Evolutionary conservation across 1,284 basidiomycete genomes (phyloP).

Genomic region (Ustilago trichophora): DNA sequence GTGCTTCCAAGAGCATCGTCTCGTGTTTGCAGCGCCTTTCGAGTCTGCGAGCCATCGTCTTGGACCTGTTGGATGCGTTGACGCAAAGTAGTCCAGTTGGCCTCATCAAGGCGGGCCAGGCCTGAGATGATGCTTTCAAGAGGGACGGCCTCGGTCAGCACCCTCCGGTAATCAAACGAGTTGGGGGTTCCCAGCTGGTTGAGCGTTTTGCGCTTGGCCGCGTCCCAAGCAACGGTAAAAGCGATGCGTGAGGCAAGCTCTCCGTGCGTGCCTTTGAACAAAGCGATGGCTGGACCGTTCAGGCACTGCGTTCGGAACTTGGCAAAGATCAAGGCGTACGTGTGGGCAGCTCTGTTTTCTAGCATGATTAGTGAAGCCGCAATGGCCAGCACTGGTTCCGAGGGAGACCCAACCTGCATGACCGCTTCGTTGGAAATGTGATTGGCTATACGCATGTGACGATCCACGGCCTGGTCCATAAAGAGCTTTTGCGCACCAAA

Average conservation of each 20-base stretch:
- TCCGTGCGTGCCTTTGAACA: slow-evolving; percentile 14
- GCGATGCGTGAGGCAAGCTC: slow-evolving; percentile 8
- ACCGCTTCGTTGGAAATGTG: background rate
- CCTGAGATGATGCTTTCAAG: background rate
- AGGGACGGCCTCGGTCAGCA: background rate
- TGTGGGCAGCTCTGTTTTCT: background rate
- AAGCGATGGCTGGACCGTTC: background rate
- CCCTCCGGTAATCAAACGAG: background rate
- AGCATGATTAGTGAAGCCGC: slow-evolving; percentile 15
- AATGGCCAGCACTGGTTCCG: slow-evolving; percentile 18
- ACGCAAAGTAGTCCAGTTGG: background rate
- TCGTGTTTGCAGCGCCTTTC: background rate
- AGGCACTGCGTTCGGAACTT: slow-evolving; percentile 1
- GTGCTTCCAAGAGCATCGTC: background rate
- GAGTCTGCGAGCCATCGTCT: background rate
- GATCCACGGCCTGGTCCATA: background rate
- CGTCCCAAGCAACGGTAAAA: slow-evolving; percentile 13
- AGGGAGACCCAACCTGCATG: slow-evolving; percentile 3
- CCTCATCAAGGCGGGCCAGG: background rate
- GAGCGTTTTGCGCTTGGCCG: background rate
- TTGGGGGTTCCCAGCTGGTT: background rate
- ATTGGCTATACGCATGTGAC: slow-evolving; percentile 17
- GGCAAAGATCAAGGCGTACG: slow-evolving; percentile 1
- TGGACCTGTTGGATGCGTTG: background rate
- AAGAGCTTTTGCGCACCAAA: background rate